These are phyloP conservation scores for Protomyces pachydermus DNA, from an alignment of 1,139 yeast genomes.

Conservation along the genomic window DNA sequence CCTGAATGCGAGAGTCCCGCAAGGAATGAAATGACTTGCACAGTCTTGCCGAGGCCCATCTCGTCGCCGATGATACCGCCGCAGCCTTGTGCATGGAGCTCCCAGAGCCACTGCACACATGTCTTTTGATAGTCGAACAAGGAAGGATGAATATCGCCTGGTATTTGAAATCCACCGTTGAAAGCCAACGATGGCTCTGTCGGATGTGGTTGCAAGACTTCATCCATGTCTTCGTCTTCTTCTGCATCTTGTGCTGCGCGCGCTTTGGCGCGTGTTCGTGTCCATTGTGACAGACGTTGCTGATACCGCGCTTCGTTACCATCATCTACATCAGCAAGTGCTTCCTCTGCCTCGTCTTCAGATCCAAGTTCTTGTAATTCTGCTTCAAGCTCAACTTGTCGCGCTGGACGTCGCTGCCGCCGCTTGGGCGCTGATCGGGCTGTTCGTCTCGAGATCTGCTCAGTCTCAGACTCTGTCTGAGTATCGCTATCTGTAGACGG, in stretches of 20 bases:
- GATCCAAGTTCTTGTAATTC: neutral
- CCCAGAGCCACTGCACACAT: constrained; percentile 70
- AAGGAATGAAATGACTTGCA: constrained; percentile 80
- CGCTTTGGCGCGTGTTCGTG: constrained; percentile 36
- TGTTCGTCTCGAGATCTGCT: neutral
- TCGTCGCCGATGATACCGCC: constrained; percentile 98
- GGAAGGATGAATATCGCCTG: constrained; percentile 85
- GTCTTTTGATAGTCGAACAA: constrained; percentile 91
- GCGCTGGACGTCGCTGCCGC: neutral
- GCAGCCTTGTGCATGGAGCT: constrained; percentile 72
- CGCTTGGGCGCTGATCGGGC: neutral
- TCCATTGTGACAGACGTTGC: constrained; percentile 58
- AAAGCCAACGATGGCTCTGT: constrained; percentile 66
- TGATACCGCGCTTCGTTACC: constrained; percentile 67
- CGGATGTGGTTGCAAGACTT: constrained; percentile 58
- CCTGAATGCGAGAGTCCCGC: constrained; percentile 88
- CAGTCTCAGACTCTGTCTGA: neutral
- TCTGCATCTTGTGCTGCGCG: constrained; percentile 31
- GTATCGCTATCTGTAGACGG: neutral
- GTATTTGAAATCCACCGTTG: constrained; percentile 64
- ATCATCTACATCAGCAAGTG: constrained; percentile 50
- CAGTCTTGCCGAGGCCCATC: constrained; percentile 95
- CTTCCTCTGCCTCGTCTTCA: constrained; percentile 27
- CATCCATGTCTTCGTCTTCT: constrained; percentile 29
- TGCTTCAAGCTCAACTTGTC: neutral